Percentiles rank a stretch among this genome's conserved stretches.
Evolutionary conservation across 1,284 basidiomycete species (phyloP).

Genomic region (Cryptococcus floricola): DNA sequence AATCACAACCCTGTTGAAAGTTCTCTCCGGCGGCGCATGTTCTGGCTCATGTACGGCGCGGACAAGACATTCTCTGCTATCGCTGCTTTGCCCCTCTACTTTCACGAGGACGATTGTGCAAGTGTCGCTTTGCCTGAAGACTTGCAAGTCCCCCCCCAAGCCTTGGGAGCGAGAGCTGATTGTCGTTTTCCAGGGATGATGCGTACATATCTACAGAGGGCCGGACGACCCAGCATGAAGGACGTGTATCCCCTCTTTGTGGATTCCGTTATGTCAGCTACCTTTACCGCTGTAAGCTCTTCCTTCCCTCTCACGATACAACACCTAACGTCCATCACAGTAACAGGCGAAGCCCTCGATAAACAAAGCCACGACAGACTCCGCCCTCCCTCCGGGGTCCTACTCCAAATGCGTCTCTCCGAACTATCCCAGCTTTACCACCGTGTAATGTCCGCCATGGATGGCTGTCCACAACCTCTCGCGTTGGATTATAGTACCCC

Average conservation of each 20-base stretch:
- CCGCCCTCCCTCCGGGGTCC: conserved; percentile 32
- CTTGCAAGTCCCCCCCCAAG: conserved; percentile 25
- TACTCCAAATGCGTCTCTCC: conserved; percentile 37
- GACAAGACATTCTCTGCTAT: conserved; percentile 37
- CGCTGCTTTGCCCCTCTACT: conserved; percentile 63
- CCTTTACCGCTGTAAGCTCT: conserved; percentile 29
- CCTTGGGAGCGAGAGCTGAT: neutral
- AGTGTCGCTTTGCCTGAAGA: conserved; percentile 24
- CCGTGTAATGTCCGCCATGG: conserved; percentile 40
- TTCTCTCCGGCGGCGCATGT: conserved; percentile 34
- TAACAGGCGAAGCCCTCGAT: conserved; percentile 36
- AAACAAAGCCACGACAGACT: conserved; percentile 35
- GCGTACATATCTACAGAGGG: conserved; percentile 43
- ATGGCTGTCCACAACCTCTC: conserved; percentile 39
- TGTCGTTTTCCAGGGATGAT: conserved; percentile 40
- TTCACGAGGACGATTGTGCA: conserved; percentile 74
- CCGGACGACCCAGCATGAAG: conserved; percentile 36
- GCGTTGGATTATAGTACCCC: conserved; percentile 23
- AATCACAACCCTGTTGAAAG: conserved; percentile 33
- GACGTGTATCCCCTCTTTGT: conserved; percentile 34
- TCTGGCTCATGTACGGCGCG: conserved; percentile 46
- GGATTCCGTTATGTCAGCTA: conserved; percentile 42
- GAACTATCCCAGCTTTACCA: conserved; percentile 41
- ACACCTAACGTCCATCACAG: conserved; percentile 14
- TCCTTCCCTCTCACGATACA: conserved; percentile 26